Evolutionary conservation across 1,139 yeast genomes (phyloP).

Genomic region (Pichia sp.): DNA sequence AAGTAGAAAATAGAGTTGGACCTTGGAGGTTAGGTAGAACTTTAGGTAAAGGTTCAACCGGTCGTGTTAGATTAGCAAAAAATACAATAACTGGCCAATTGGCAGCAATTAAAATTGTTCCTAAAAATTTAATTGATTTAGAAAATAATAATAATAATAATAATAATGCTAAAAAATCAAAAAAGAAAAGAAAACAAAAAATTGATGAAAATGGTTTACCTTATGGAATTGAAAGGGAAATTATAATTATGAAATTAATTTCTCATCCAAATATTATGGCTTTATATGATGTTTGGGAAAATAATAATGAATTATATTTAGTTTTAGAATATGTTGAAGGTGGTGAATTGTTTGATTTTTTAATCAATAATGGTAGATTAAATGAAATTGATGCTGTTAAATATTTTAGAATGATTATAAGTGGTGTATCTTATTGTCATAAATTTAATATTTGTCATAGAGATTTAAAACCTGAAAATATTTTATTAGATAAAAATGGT

Average conservation of each 20-base stretch:
- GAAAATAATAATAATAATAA: slow-evolving; percentile 10
- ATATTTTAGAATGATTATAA: slow-evolving; percentile 67
- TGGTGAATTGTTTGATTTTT: slow-evolving; percentile 70
- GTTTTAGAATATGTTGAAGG: slow-evolving; percentile 81
- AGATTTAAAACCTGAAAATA: slow-evolving; percentile 75
- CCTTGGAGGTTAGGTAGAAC: slow-evolving; percentile 81
- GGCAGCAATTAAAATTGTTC: slow-evolving; percentile 78
- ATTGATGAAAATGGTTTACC: slow-evolving; percentile 42
- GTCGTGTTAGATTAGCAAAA: slow-evolving; percentile 69
- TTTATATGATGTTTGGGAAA: slow-evolving; percentile 80
- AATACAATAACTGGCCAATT: slow-evolving; percentile 62
- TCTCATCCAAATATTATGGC: slow-evolving; percentile 74
- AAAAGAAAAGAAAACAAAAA: slow-evolving; percentile 11
- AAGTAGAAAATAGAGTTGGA: slow-evolving; percentile 57
- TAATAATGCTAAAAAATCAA: slow-evolving; percentile 27
- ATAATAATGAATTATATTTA: slow-evolving; percentile 64
- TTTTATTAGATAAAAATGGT: slow-evolving; percentile 57
- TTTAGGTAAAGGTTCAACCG: slow-evolving; percentile 77
- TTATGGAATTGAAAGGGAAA: slow-evolving; percentile 78
- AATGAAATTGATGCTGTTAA: slow-evolving; percentile 68
- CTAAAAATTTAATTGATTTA: slow-evolving; percentile 39
- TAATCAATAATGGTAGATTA: slow-evolving; percentile 77
- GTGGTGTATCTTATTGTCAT: slow-evolving; percentile 80
- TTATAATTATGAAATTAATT: slow-evolving; percentile 72
- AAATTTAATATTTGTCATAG: slow-evolving; percentile 76